Evolutionary conservation across 2,329 filamentous ascomycete genomes (phyloP), one percentile per base, ranked within the genome.

Genomic region (Colletotrichum australisinense): DNA sequence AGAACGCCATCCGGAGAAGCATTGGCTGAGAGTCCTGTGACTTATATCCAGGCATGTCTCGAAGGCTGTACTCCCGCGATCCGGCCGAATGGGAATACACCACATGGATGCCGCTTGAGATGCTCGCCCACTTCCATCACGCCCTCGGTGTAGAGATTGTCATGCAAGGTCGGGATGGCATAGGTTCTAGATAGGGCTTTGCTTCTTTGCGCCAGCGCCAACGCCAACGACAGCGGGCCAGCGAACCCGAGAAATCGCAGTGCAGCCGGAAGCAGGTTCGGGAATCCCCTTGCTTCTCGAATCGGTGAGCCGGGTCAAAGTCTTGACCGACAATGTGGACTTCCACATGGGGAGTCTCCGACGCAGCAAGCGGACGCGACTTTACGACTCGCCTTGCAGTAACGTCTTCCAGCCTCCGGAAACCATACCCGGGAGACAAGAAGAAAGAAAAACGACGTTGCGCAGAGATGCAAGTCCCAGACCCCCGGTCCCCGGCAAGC

Each of bases 41-140:
- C 55, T 53, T 63, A n/a, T 32, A 35, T 19, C 46, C 46, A 60
- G 53, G 30, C 66, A 72, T 70, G 67, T 46, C 28, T 38, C 46
- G 60, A 63, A 30, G 42, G 63, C 57, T 28, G 24, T 66, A 19
- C 22, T 62, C n/a, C 55, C 63, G 32, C 35, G 67, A 67, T 64
- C 71, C 71, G 63, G 67, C 73, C 73, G 73, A 75, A 75, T 75
- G 38, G 66, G 66, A 67, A 42, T 49, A 70, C 62, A 70, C 52
- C 73, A 75, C 66, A 75, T 75, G 73, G 58, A 71, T 42, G 59
- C 63, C 67, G 52, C 57, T 74, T 55, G 38, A 32, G 65, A 73
- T 30, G 14, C 46, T 32, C 22, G 30, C 24, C 26, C 26, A 55
- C 66, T 26, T 72, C 30, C 52, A 22, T 35, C 52, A 42, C 63